Evolutionary conservation across 2,329 filamentous ascomycete species (phyloP).

Genomic region (Stagonosporopsis cucurbitacearum): DNA sequence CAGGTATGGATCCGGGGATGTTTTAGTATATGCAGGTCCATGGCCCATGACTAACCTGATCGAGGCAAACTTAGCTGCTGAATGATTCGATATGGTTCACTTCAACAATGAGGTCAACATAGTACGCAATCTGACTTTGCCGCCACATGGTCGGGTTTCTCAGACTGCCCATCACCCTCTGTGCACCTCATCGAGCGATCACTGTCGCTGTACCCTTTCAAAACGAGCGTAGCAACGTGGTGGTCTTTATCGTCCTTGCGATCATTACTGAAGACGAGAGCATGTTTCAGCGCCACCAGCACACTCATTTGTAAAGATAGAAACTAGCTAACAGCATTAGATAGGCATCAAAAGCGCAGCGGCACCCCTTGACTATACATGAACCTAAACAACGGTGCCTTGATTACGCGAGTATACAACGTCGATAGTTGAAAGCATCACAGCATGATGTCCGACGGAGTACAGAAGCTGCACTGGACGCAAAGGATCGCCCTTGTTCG

Average conservation of each 20-base stretch:
- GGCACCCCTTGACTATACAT: neutral
- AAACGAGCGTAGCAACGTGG: neutral
- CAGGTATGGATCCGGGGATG: slow-evolving; percentile 21
- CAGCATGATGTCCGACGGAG: slow-evolving; percentile 26
- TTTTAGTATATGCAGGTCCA: slow-evolving; percentile 17
- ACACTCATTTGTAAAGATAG: neutral
- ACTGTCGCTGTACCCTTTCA: neutral
- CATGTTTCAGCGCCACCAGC: slow-evolving; percentile 5
- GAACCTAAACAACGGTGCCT: neutral
- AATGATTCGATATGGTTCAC: slow-evolving; percentile 15
- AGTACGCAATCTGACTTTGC: slow-evolving; percentile 7
- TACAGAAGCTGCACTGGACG: slow-evolving; percentile 53
- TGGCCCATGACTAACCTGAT: slow-evolving; percentile 4
- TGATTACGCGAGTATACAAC: neutral
- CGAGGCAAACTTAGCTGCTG: slow-evolving; percentile 3
- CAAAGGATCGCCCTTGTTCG: slow-evolving; percentile 54
- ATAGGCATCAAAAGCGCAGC: slow-evolving; percentile 2
- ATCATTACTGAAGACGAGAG: neutral
- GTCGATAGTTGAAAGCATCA: neutral
- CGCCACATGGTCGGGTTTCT: slow-evolving; percentile 3
- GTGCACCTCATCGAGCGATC: slow-evolving; percentile 4
- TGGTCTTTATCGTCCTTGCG: neutral
- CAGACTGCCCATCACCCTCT: neutral
- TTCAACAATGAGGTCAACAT: slow-evolving; percentile 6
- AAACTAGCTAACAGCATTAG: neutral